These are phyloP conservation scores for Tolypocladium album DNA, from an alignment of 2,329 filamentous ascomycete species.

Conservation along the genomic window DNA sequence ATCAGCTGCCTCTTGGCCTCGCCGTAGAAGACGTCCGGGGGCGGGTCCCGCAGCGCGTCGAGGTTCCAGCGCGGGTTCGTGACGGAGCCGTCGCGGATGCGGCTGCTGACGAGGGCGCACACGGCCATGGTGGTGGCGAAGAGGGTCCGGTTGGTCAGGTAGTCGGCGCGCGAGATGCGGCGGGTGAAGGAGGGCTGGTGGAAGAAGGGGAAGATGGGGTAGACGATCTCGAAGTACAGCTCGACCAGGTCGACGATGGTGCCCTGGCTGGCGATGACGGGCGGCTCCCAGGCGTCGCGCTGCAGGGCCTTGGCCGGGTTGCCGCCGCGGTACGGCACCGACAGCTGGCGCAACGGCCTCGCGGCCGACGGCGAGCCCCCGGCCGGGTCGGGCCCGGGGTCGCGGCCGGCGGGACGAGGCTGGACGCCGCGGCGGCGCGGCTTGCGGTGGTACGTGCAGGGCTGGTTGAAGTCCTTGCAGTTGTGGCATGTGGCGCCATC, in stretches of 20 bases:
- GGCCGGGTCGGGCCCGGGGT: not conserved
- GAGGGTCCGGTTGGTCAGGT: slow-evolving; percentile 28
- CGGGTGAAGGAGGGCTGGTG: slow-evolving; percentile 31
- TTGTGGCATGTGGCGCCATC: slow-evolving; percentile 32
- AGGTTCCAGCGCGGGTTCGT: slow-evolving; percentile 24
- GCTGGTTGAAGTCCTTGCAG: slow-evolving; percentile 35
- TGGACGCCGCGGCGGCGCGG: slow-evolving; percentile 23
- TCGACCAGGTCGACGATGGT: slow-evolving; percentile 30
- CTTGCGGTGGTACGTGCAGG: slow-evolving; percentile 33
- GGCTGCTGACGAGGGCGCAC: slow-evolving; percentile 35
- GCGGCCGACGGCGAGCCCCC: not conserved
- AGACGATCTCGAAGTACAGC: slow-evolving; percentile 41
- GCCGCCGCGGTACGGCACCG: not conserved
- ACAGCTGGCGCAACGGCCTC: not conserved
- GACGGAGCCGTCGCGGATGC: slow-evolving; percentile 37
- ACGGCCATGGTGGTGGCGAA: slow-evolving; percentile 41
- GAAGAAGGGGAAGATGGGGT: slow-evolving; percentile 42
- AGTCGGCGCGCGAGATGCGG: slow-evolving; percentile 28
- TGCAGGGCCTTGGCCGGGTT: not conserved
- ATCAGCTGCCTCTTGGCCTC: slow-evolving; percentile 8
- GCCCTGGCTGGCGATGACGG: slow-evolving; percentile 8
- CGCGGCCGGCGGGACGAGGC: not conserved
- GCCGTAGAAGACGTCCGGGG: slow-evolving; percentile 10
- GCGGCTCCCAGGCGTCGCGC: slow-evolving; percentile 3
- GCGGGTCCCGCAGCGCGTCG: slow-evolving; percentile 26